These are phyloP conservation scores for Tolypocladium cylindrosporum DNA, from an alignment of 2,329 filamentous ascomycete genomes.

Conservation along the genomic window DNA sequence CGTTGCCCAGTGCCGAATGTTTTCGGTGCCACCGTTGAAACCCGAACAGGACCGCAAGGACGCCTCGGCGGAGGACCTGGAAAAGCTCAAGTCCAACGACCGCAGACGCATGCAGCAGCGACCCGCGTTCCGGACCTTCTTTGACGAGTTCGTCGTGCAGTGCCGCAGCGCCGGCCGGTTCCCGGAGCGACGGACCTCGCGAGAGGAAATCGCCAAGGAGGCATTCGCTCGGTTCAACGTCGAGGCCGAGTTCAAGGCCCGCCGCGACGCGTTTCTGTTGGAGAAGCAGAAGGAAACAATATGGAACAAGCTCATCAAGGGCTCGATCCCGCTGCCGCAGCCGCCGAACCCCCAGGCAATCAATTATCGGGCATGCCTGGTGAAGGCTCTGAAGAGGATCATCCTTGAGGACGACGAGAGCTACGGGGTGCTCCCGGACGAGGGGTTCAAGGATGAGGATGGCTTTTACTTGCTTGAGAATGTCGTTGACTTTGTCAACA, in stretches of 20 bases:
- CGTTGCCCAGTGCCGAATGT: constrained; percentile 46
- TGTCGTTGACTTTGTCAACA: constrained; percentile 30
- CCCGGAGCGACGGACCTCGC: constrained; percentile 13
- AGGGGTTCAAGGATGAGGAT: constrained; percentile 19
- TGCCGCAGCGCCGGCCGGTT: constrained; percentile 32
- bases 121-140: constrained; percentile 48
- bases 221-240: constrained; percentile 43
- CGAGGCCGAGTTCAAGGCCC: constrained; percentile 30
- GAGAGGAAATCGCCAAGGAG: constrained; percentile 38
- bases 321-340: constrained; percentile 12
- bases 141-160: constrained; percentile 51
- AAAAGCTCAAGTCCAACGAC: constrained; percentile 42
- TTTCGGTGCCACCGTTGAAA: constrained; percentile 27
- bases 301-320: constrained; percentile 35
- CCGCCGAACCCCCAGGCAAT: constrained; percentile 12
- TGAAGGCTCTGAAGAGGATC: constrained; percentile 37
- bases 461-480: constrained; percentile 34
- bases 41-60: constrained; percentile 9
- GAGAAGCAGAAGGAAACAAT: constrained; percentile 31
- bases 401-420: constrained; percentile 33
- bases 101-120: constrained; percentile 44
- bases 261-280: constrained; percentile 29
- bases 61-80: constrained; percentile 14
- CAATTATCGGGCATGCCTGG: constrained; percentile 21
- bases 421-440: constrained; percentile 22